Conservation (phyloP, 2,329 filamentous ascomycete genomes). For the Grosmannia clavigera region DNA sequence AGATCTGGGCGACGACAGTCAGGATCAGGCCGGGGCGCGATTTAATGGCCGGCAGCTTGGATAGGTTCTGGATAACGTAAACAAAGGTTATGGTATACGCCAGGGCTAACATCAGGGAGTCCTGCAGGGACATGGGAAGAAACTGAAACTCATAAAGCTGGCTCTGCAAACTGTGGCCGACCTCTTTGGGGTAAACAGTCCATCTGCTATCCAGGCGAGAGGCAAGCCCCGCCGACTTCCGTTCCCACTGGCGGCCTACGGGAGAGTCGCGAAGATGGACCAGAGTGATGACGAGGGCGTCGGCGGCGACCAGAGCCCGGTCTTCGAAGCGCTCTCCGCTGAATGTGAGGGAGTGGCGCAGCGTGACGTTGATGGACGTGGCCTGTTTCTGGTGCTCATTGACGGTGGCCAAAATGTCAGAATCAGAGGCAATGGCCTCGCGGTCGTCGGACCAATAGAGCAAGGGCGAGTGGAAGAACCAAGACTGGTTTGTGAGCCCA, state of each 20-base stretch:
- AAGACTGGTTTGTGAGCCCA: conserved; percentile 48
- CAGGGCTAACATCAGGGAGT: conserved; percentile 49
- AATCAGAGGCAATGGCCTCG: conserved; percentile 44
- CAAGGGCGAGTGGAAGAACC: conserved; percentile 73
- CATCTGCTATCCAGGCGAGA: conserved; percentile 39
- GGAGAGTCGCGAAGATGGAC: conserved; percentile 55
- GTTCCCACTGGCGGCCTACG: conserved; percentile 53
- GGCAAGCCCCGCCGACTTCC: conserved; percentile 41
- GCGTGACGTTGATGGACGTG: conserved; percentile 59
- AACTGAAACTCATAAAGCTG: conserved; percentile 71
- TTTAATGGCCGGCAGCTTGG: conserved; percentile 61
- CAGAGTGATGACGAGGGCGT: conserved; percentile 67
- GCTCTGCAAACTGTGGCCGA: conserved; percentile 40
- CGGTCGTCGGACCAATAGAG: conserved; percentile 67
- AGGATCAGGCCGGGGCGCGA: conserved; percentile 61
- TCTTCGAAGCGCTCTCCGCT: conserved; percentile 68
- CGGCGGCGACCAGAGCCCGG: conserved; percentile 54
- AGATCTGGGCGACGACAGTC: conserved; percentile 57
- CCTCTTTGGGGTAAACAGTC: conserved; percentile 47
- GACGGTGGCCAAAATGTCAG: conserved; percentile 54
- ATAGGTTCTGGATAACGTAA: conserved; percentile 56
- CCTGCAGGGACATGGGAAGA: conserved; percentile 55
- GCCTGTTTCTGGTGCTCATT: conserved; percentile 49
- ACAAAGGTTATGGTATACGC: conserved; percentile 52
- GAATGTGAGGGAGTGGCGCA: conserved; percentile 69